Evolutionary conservation across 169 alveolate species (phyloP), one percentile per base, ranked within the genome.

Genomic region (Neospora caninum): DNA sequence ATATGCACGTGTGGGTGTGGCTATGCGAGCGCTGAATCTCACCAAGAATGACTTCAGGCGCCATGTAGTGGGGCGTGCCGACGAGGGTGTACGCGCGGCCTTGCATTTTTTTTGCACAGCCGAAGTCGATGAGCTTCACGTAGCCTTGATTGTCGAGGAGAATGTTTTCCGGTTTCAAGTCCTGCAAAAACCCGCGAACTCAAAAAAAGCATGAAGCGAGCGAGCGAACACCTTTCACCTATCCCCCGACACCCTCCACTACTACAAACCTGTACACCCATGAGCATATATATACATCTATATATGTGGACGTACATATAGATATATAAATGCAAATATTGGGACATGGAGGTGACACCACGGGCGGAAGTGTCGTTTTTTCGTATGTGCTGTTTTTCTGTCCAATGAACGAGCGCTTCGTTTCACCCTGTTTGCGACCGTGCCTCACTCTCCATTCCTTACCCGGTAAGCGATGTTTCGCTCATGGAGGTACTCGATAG

Each of bases 81-180:
- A 73, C 84, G 86, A 98, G 97, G 38, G 99, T 98, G 94, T 97
- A 98, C 16, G 99, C 97, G 95, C 99, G 97, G 31, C 98, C 99
- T 93, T 96, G 95, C 36, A 99, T 96, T 88, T 97, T 98, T 95
- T 98, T 98, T 42, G 99, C 99, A 92, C 99, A 98, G 49, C 99
- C 99, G 82, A 99, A 98, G 96, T 99, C 99, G 58, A 98, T 98
- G 82, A 99, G 96, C 94, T 98, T 99, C 45, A 99, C 97, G 95
- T 98, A 98, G n/a, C 99, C 99, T 91, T 99, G 99, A 78, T 97
- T 97, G 95, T 98, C 99, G 86, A 98, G 96, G 94, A 99, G 96
- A n/a, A 99, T 97, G 95, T 98, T 99, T 95, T 99, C 99, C 29
- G 99, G 99, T 95, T 99, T 99, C 64, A 99, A 95, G 95, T 99